Conservation (phyloP, 305 asterid species). For the Caryopteris hybrid region DNA sequence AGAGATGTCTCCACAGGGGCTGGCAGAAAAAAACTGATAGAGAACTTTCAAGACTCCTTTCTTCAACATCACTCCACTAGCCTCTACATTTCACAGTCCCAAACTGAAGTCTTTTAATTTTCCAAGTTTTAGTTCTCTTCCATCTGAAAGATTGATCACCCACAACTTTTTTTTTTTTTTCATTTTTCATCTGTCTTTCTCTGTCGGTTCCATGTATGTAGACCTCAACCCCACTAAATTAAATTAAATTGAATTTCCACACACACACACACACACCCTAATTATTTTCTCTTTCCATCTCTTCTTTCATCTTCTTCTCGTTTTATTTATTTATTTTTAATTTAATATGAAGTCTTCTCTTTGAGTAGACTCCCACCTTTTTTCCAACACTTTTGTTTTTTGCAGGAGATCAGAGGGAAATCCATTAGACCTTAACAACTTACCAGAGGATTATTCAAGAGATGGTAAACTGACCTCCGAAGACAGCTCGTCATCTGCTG, state of each 20-base stretch:
- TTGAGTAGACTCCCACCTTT: no score
- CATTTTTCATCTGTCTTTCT: slow-evolving; percentile 36
- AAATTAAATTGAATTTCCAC: no score
- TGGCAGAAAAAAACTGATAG: slow-evolving; percentile 67
- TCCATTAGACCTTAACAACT: slow-evolving; percentile 88
- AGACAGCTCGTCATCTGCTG: slow-evolving; percentile 68
- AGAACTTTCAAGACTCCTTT: slow-evolving; percentile 52
- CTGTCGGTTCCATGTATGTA: slow-evolving; percentile 58
- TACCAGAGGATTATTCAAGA: slow-evolving; percentile 74
- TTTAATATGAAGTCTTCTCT: no score
- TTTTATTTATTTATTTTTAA: no score
- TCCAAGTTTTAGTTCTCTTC: slow-evolving; percentile 31
- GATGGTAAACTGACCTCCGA: slow-evolving; percentile 54
- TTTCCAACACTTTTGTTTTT: background rate
- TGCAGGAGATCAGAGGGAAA: slow-evolving; percentile 79
- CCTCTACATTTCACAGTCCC: slow-evolving; percentile 41
- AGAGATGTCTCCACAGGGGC: slow-evolving; percentile 41
- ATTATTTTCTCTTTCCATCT: no score
- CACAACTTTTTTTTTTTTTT: no score
- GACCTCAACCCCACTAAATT: slow-evolving; percentile 34
- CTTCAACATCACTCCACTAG: slow-evolving; percentile 71
- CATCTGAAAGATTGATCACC: slow-evolving; percentile 1
- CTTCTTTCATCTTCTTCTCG: background rate
- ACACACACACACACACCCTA: no score
- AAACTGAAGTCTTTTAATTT: slow-evolving; percentile 54